Conservation (phyloP, 768 basidiomycete species). For the Kwoniella dejecticola region DNA sequence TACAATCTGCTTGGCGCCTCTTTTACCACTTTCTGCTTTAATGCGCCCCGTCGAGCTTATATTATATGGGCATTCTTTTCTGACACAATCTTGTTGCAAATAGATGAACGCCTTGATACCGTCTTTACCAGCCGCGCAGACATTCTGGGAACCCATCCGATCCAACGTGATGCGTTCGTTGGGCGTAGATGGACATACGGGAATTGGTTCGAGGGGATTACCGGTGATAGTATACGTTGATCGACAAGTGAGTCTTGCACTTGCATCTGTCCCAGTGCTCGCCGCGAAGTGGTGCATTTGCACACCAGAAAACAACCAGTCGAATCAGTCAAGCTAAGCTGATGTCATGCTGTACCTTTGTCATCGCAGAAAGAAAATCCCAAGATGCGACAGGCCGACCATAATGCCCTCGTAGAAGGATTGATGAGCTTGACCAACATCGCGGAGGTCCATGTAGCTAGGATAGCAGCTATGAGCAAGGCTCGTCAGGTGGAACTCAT, state of each 20-base stretch:
- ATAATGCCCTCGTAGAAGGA: constrained; percentile 39
- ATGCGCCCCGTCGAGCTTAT: too few species aligned
- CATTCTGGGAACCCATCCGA: constrained; percentile 35
- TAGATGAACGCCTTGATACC: constrained; percentile 44
- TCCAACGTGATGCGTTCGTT: constrained; percentile 34
- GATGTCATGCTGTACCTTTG: not conserved
- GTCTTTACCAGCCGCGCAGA: constrained; percentile 13
- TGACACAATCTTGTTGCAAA: not conserved
- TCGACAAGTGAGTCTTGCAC: constrained; percentile 35
- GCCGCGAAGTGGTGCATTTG: too few species aligned
- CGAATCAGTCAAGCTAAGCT: too few species aligned
- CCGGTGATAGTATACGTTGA: constrained; percentile 53
- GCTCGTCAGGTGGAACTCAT: constrained; percentile 40
- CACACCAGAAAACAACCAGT: too few species aligned
- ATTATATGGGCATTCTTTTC: too few species aligned
- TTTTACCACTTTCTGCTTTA: too few species aligned
- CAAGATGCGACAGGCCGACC: constrained; percentile 31
- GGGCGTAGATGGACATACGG: constrained; percentile 31
- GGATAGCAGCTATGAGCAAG: constrained; percentile 38
- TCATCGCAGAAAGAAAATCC: constrained; percentile 34
- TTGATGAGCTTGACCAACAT: constrained; percentile 42
- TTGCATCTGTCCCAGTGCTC: not conserved
- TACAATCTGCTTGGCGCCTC: too few species aligned
- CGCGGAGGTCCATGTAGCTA: constrained; percentile 52
- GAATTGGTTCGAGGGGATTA: constrained; percentile 27